phyloP scores from a whole-genome alignment of 176 grass and related monocot genomes.

The Ampelocalamus luodianensis region DNA sequence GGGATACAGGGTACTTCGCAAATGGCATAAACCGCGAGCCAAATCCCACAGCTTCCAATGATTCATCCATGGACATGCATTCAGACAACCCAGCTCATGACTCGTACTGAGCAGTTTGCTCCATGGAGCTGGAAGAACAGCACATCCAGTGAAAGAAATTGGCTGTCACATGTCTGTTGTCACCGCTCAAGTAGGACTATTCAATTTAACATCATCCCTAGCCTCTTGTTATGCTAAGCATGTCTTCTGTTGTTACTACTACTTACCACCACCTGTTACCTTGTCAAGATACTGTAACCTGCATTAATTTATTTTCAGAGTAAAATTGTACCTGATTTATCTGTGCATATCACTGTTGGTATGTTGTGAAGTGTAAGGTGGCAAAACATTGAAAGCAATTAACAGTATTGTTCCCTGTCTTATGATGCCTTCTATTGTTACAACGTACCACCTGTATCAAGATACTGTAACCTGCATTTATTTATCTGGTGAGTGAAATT shows the following conservation, averaged over 20 bases:
- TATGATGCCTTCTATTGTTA: conserved; percentile 7
- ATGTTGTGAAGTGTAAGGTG: neutral
- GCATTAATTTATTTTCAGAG: conserved; percentile 34
- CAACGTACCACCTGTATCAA: neutral
- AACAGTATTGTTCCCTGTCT: neutral
- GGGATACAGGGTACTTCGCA: conserved; percentile 38
- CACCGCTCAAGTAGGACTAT: conserved; percentile 47
- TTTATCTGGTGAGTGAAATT: neutral
- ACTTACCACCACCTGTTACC: conserved; percentile 31
- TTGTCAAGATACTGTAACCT: conserved; percentile 50
- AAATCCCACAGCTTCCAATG: conserved; percentile 44
- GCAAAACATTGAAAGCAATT: conserved; percentile 19
- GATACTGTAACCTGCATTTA: neutral
- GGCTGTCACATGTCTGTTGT: conserved; percentile 2
- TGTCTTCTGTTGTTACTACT: conserved; percentile 35
- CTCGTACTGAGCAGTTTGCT: conserved; percentile 38
- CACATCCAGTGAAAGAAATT: conserved; percentile 32
- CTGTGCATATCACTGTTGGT: conserved; percentile 55
- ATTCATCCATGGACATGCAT: conserved; percentile 78
- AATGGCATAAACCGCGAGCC: conserved; percentile 34
- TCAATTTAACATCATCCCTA: conserved; percentile 53
- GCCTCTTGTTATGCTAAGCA: conserved; percentile 39
- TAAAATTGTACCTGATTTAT: conserved; percentile 49
- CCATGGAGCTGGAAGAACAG: conserved; percentile 26
- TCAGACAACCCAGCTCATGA: conserved; percentile 55